Evolutionary conservation across 2,329 filamentous ascomycete species (phyloP).

Genomic region (Aspergillus fijiensis): DNA sequence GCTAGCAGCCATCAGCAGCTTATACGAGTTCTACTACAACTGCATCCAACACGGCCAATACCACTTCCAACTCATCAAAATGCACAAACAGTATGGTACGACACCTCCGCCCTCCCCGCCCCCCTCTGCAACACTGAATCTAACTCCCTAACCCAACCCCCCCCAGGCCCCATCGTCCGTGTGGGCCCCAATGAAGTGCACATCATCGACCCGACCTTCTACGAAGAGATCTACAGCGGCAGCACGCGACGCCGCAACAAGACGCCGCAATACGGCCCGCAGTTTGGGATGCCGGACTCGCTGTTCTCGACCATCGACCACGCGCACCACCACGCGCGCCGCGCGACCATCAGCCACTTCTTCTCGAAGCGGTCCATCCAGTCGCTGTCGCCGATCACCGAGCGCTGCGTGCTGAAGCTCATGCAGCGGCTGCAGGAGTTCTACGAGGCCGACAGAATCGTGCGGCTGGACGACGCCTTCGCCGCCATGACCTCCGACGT

Average conservation of each 20-base stretch:
- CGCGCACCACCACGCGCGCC: conserved; percentile 44
- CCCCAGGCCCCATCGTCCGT: conserved; percentile 37
- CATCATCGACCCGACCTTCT: conserved; percentile 35
- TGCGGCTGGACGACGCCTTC: conserved; percentile 22
- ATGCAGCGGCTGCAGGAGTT: conserved; percentile 15
- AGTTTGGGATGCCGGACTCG: conserved; percentile 15
- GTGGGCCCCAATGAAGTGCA: conserved; percentile 41
- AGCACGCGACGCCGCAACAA: conserved; percentile 25
- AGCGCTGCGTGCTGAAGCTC: conserved; percentile 25
- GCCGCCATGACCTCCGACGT: conserved; percentile 36
- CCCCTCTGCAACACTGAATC: background rate
- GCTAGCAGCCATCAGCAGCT: conserved; percentile 27
- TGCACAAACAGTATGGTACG: conserved; percentile 31
- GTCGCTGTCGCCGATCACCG: conserved; percentile 37
- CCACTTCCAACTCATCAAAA: conserved; percentile 23
- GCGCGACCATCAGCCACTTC: conserved; percentile 43
- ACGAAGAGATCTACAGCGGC: conserved; percentile 33
- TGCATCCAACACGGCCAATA: conserved; percentile 23
- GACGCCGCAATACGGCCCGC: conserved; percentile 14
- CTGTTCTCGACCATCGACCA: conserved; percentile 39
- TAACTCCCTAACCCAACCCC: background rate
- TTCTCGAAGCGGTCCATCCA: conserved; percentile 45
- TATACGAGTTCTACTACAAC: conserved; percentile 33
- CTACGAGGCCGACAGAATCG: background rate
- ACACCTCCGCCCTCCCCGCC: background rate